Evolutionary conservation across 2,329 filamentous ascomycete genomes (phyloP), one percentile per base, ranked within the genome.

Genomic region (Fusarium nematophilum): DNA sequence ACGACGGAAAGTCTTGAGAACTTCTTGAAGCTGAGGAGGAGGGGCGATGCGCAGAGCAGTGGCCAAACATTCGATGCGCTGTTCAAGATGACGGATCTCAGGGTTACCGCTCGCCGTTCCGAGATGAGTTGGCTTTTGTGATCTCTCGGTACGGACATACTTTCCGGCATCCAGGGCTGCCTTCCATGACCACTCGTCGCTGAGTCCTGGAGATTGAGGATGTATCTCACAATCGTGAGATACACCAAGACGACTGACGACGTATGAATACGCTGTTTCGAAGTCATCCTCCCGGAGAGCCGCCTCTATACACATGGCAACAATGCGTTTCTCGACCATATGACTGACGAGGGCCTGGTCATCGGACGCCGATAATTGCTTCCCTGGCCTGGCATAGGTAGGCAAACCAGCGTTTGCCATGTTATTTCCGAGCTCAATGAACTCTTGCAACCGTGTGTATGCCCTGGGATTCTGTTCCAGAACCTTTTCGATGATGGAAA

Each of bases 261-360:
- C 88, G 69, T 91, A 94, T 0, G 90, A 93, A 72, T 94, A 95
- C 9, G 91, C 91, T 0, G 91, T 95, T 71, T 96, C 92, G 58
- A 95, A 95, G 70, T 87, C 92, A 60, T 93, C 88, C 70, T 93
- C 90, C 9, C 82, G 81, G 1, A 95, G 80, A 10, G 91, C 90
- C 11, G 90, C 87, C 70, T 92, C 88, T 33, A 94, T 87, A 61
- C 91, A 92, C 89, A 94, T 92, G 54, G 90, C 89, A 6, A 87
- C 88, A 44, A 95, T 86, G 25, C 91, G 85, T 40, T 84, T 86
- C 69, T 89, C 86, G 4, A 86, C 83, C 30, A 79, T 69, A 4
- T 72, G 63, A 8, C 73, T 74, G 34, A 73, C 72, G 17, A 58
- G 64, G 49, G 62, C 59, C 29, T 74, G 59, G 34, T 71, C 62